Evolutionary conservation across 345 rosid species (phyloP), one percentile per base, ranked within the genome.

Genomic region (Boechera divaricarpa): DNA sequence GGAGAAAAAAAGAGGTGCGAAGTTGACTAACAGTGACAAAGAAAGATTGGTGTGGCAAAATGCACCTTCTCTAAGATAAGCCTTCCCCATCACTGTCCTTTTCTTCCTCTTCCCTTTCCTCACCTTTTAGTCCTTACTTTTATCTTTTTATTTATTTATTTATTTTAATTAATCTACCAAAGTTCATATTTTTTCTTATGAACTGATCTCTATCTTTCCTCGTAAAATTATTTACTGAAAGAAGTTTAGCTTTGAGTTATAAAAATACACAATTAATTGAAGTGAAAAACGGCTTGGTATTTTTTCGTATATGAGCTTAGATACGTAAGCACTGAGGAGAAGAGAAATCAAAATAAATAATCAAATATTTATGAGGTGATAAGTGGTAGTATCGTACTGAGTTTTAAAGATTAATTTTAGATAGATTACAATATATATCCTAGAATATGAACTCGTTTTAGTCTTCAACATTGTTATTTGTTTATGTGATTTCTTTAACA

Each of bases 11-110:
- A 41, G 61, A 67, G 78, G 86, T 81, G 86, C 84, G 67, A 67
- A 57, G 77, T 82, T 86, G 86, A 75, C 77, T 72, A 80, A 82
- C 45, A 75, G 67, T 65, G 87, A 85, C 52, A 73, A 78, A 72
- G 81, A 80, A 52, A 73, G 75, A 77, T 57, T 71, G 69, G 73
- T 49, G 73, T 68, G 80, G 79, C 39, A 41, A 75, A 78, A 77
- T 65, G 63, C 79, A 72, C 73, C 35, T 71, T 76, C 54, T 63
- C 57, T 58, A 75, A 80, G 87, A 86, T 86, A 76, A 84, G 81
- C 73, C 75, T 70, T 48, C 78, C 47, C 76, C 69, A 61, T 56
- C 78, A 79, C 70, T 62, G 55, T 74, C 80, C 75, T 64, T 74
- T 73, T 55, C 81, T 31, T 77, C 72, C 77, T 71, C 72, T 77